phyloP scores from a whole-genome alignment of 2,329 filamentous ascomycete species.

The Alternaria consortialis region DNA sequence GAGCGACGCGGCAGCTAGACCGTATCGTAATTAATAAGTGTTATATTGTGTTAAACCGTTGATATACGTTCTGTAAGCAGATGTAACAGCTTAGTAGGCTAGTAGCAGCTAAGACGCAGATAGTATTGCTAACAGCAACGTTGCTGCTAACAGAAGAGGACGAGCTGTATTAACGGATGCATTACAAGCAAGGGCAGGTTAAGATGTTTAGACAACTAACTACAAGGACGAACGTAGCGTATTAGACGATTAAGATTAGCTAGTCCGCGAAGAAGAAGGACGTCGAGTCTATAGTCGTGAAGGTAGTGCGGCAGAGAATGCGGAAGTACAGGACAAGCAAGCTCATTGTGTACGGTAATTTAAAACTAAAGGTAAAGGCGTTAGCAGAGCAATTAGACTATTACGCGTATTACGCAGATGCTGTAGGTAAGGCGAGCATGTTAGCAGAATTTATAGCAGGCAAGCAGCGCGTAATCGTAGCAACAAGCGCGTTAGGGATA shows the following conservation, averaged over 20 bases:
- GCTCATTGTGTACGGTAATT: too few relatives aligned
- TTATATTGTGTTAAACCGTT: slow-evolving; percentile 29
- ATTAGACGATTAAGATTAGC: slow-evolving; percentile 6
- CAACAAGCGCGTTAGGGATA: slow-evolving; percentile 21
- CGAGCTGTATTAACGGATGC: slow-evolving; percentile 20
- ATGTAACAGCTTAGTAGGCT: slow-evolving; percentile 27
- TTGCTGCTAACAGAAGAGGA: slow-evolving; percentile 28
- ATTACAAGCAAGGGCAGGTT: slow-evolving; percentile 18
- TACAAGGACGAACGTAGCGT: slow-evolving; percentile 13
- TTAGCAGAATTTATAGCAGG: too few relatives aligned
- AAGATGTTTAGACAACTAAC: too few relatives aligned
- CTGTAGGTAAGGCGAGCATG: too few relatives aligned
- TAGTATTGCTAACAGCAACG: slow-evolving; percentile 33
- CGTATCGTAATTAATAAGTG: slow-evolving; percentile 31
- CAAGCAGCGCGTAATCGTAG: too few relatives aligned
- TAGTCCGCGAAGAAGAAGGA: too few relatives aligned
- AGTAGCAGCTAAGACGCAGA: slow-evolving; percentile 23
- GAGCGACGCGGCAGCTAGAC: slow-evolving; percentile 25
- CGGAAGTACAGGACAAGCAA: too few relatives aligned
- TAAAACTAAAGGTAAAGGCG: too few relatives aligned
- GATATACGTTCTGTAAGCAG: slow-evolving; percentile 19
- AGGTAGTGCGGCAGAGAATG: too few relatives aligned
- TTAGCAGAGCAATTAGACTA: too few relatives aligned
- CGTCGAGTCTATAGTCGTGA: too few relatives aligned
- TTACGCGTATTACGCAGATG: too few relatives aligned